phyloP scores from a whole-genome alignment of 1,284 basidiomycete genomes.

The Ustilago bromivora region DNA sequence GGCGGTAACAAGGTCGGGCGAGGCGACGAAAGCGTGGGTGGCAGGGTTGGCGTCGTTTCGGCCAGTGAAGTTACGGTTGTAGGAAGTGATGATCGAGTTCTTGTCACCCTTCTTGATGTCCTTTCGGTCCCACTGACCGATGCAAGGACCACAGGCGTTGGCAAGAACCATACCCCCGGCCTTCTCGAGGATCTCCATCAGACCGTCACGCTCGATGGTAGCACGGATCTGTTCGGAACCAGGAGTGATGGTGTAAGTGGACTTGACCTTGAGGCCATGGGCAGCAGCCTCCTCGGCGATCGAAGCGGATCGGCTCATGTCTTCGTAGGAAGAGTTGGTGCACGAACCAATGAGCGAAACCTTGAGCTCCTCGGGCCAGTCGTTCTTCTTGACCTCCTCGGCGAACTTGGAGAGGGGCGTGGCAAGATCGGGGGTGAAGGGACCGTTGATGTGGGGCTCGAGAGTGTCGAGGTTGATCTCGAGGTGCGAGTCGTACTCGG shows the following conservation, averaged over 20 bases:
- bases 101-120: conserved; percentile 96
- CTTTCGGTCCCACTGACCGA: conserved; percentile 97
- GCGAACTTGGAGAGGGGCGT: conserved; percentile 89
- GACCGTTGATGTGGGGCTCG: conserved; percentile 99
- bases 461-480: conserved; percentile 96
- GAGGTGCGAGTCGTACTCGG: conserved; percentile 94
- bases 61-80: conserved; percentile 99
- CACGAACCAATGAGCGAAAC: conserved; percentile 98
- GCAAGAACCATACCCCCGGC: conserved; percentile 94
- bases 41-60: conserved; percentile 99
- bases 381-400: conserved; percentile 90
- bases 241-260: conserved; percentile 96
- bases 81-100: conserved; percentile 94
- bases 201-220: conserved; percentile 95
- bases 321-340: conserved; percentile 99
- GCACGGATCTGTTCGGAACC: conserved; percentile 98
- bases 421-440: conserved; percentile 76
- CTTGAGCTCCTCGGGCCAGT: conserved; percentile 96
- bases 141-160: conserved; percentile 98
- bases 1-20: conserved; percentile 97
- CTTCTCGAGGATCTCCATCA: conserved; percentile 86
- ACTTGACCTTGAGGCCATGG: conserved; percentile 90
- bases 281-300: conserved; percentile 88
- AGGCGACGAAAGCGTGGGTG: conserved; percentile 98
- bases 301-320: conserved; percentile 96